phyloP scores from a whole-genome alignment of 768 basidiomycete species.

The Leucosporidium scottii region DNA sequence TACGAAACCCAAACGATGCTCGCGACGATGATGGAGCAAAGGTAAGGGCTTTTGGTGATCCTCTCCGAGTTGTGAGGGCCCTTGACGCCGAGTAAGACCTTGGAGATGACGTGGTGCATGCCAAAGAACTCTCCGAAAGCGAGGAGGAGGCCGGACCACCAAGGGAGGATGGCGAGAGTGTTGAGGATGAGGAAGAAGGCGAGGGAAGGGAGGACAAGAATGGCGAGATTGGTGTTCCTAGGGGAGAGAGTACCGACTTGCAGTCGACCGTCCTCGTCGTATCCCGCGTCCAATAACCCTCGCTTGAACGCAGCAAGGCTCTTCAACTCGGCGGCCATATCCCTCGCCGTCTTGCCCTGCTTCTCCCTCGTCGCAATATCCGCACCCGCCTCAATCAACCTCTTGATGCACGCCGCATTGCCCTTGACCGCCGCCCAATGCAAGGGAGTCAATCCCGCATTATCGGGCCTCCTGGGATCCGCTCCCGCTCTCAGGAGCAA shows the following conservation, averaged over 20 bases:
- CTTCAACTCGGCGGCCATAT: conserved; percentile 92
- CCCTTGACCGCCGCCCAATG: conserved; percentile 98
- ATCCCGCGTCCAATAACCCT: conserved; percentile 78
- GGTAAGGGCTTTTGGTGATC: conserved; percentile 82
- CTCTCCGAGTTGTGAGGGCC: conserved; percentile 52
- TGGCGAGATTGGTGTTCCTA: conserved; percentile 42
- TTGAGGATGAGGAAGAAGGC: conserved; percentile 77
- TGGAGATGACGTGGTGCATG: conserved; percentile 86
- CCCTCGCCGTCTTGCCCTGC: conserved; percentile 77
- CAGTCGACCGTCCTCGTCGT: conserved; percentile 65
- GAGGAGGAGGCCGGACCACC: conserved; percentile 79
- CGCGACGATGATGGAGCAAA: conserved; percentile 78
- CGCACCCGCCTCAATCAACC: conserved; percentile 76
- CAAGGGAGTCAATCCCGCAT: conserved; percentile 73
- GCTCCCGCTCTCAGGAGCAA: conserved; percentile 82
- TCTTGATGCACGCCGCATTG: conserved; percentile 76
- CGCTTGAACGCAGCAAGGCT: conserved; percentile 82
- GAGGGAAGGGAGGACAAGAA: conserved; percentile 64
- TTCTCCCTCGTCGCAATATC: conserved; percentile 72
- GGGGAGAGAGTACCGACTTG: conserved; percentile 64
- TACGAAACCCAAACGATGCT: conserved; percentile 81
- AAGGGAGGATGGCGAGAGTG: conserved; percentile 73
- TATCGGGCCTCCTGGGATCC: conserved; percentile 65
- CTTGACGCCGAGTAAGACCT: conserved; percentile 58
- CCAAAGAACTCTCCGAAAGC: conserved; percentile 69